Evolutionary conservation across 2,329 filamentous ascomycete genomes (phyloP).

Genomic region (Botrytis hyacinthi): DNA sequence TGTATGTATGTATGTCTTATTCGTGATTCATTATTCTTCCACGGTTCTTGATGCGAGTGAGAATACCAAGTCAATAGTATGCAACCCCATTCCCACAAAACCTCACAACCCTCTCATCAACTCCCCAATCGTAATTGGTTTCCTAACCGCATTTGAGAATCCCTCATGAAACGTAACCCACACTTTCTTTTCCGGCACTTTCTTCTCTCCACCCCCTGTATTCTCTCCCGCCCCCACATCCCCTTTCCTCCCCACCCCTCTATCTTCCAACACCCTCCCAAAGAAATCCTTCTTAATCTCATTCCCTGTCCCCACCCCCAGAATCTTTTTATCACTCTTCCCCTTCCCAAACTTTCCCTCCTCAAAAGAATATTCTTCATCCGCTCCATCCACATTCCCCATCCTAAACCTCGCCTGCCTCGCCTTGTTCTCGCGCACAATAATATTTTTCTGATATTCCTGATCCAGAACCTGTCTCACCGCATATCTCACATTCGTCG

Average conservation of each 20-base stretch:
- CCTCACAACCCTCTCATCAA: conserved; percentile 65
- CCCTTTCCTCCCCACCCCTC: conserved; percentile 43
- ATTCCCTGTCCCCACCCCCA: conserved; percentile 3
- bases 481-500: conserved; percentile 80
- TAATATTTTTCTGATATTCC: conserved; percentile 74
- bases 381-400: conserved; percentile 43
- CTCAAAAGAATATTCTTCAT: conserved; percentile 1
- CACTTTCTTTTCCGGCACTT: conserved; percentile 55
- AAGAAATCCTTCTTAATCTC: conserved; percentile 80
- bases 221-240: conserved; percentile 60
- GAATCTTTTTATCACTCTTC: background rate
- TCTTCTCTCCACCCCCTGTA: conserved; percentile 44
- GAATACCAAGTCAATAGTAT: no score
- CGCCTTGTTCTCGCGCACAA: conserved; percentile 62
- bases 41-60: background rate
- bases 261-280: conserved; percentile 63
- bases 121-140: conserved; percentile 78
- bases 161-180: conserved; percentile 93
- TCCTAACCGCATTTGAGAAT: conserved; percentile 86
- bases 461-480: conserved; percentile 91
- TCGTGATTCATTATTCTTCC: background rate
- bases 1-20: background rate
- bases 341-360: background rate
- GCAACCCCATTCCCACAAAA: background rate
- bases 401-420: conserved; percentile 63